These are phyloP conservation scores for Ganoderma sp. DNA, from an alignment of 1,284 basidiomycete genomes.

Conservation along the genomic window DNA sequence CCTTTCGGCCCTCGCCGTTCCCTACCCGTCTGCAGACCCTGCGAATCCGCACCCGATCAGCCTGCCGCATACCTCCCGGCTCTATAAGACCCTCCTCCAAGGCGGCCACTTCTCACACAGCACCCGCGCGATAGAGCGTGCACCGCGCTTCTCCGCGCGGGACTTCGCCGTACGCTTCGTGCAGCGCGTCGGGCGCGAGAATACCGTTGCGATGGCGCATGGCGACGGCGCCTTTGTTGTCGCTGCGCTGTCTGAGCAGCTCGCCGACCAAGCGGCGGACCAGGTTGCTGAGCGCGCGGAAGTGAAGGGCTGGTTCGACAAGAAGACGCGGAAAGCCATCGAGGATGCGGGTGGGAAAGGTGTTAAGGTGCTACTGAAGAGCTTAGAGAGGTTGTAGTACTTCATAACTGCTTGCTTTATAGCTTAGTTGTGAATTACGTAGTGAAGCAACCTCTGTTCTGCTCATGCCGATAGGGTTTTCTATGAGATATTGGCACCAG, in stretches of 20 bases:
- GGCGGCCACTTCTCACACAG: constrained; percentile 85
- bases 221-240: constrained; percentile 79
- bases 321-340: constrained; percentile 26
- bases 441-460: not conserved
- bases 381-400: constrained; percentile 30
- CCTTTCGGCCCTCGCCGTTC: constrained; percentile 56
- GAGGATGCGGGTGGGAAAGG: constrained; percentile 32
- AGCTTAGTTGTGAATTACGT: too few species aligned
- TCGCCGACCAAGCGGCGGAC: constrained; percentile 39
- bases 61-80: constrained; percentile 76
- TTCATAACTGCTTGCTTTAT: too few species aligned
- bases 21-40: constrained; percentile 60
- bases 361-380: constrained; percentile 32
- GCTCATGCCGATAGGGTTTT: too few species aligned
- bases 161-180: constrained; percentile 68
- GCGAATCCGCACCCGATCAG: constrained; percentile 71
- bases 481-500: too few species aligned
- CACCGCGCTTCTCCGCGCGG: constrained; percentile 57
- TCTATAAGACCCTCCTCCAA: constrained; percentile 87
- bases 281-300: constrained; percentile 18
- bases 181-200: constrained; percentile 59
- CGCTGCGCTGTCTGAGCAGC: constrained; percentile 74
- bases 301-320: constrained; percentile 30
- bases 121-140: constrained; percentile 56
- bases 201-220: constrained; percentile 64